Conservation (phyloP, 306 rosid genomes). For the Morella rubra region DNA sequence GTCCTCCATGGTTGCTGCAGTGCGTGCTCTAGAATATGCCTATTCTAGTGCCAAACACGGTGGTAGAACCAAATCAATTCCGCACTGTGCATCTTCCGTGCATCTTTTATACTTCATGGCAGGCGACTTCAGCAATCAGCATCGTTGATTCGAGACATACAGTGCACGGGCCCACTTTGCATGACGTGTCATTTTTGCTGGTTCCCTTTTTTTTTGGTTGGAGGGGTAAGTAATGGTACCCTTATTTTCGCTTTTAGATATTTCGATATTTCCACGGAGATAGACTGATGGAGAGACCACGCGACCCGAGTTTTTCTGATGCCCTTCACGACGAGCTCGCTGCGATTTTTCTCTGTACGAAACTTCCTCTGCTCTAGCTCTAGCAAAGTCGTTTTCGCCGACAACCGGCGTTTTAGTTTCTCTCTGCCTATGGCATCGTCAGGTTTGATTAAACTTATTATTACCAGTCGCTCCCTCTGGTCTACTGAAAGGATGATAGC, state of each 20-base stretch:
- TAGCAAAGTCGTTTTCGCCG: slow-evolving; percentile 12
- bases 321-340: slow-evolving; percentile 14
- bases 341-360: slow-evolving; percentile 2
- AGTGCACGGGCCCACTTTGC: too few relatives aligned
- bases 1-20: slow-evolving; percentile 51
- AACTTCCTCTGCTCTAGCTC: slow-evolving; percentile 24
- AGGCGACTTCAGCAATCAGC: too few relatives aligned
- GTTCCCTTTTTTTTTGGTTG: too few relatives aligned
- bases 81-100: too few relatives aligned
- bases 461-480: neutral
- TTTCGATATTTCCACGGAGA: neutral
- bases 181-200: too few relatives aligned
- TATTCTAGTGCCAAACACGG: neutral
- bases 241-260: neutral
- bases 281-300: slow-evolving; percentile 2
- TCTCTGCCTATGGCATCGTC: slow-evolving; percentile 35
- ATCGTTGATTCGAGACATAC: neutral
- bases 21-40: neutral
- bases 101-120: too few relatives aligned
- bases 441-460: slow-evolving; percentile 34
- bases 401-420: slow-evolving; percentile 13
- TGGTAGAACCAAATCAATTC: neutral
- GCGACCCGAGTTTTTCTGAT: slow-evolving; percentile 12
- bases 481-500: too few relatives aligned
- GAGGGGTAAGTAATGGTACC: neutral